phyloP scores from a whole-genome alignment of 345 rosid genomes.

The Syzygium oleosum region DNA sequence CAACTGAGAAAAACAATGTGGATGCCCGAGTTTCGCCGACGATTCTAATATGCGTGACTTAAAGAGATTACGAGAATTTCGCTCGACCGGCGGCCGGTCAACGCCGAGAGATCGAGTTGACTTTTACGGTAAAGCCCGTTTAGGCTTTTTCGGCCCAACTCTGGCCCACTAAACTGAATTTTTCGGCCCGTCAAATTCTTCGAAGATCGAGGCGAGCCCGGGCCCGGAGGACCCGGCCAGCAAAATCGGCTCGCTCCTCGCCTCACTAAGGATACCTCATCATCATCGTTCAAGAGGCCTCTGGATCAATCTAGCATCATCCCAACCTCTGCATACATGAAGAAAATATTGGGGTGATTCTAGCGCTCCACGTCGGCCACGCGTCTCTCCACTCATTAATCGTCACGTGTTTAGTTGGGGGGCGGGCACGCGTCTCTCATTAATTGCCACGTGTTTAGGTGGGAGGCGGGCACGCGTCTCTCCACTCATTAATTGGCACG shows the following conservation, averaged over 20 bases:
- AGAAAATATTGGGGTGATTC: not conserved
- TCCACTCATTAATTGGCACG: too few relatives aligned
- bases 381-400: not conserved
- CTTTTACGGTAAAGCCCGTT: not conserved
- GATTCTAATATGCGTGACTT: not conserved
- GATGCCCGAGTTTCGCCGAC: rapidly evolving
- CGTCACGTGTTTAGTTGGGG: not conserved
- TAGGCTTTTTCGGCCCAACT: not conserved
- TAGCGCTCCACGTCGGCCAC: too few relatives aligned
- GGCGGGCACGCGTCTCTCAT: too few relatives aligned
- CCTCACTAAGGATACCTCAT: not conserved
- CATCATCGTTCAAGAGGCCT: not conserved
- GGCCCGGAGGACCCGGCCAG: not conserved
- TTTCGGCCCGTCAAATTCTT: not conserved
- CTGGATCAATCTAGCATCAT: not conserved
- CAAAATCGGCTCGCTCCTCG: not conserved
- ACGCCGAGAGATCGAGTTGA: not conserved
- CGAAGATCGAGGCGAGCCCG: not conserved
- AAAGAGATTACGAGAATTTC: not conserved
- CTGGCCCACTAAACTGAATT: not conserved
- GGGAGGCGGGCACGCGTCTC: too few relatives aligned
- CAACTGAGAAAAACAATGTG: not conserved
- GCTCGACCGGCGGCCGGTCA: rapidly evolving
- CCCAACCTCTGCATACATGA: too few relatives aligned
- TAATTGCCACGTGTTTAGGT: too few relatives aligned